Percentiles rank a stretch among this genome's conserved stretches.
Evolutionary conservation across 805 yeast species (phyloP).

Genomic region (Pichia ethanolica): DNA sequence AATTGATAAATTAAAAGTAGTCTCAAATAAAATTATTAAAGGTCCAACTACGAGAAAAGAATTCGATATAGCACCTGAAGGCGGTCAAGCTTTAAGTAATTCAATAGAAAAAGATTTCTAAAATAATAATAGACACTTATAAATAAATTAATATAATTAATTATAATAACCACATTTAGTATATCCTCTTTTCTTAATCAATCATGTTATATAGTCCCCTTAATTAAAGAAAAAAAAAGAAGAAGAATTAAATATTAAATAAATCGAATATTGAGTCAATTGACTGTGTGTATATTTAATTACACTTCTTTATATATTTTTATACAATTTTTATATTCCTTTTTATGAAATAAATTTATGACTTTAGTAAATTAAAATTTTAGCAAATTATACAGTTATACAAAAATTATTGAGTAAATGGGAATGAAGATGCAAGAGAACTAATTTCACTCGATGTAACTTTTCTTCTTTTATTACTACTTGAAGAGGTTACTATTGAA

Average conservation of each 20-base stretch:
- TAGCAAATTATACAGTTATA: neutral
- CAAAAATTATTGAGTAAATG: constrained; percentile 4
- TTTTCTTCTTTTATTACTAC: neutral
- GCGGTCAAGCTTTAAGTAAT: constrained; percentile 9
- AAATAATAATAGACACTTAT: neutral
- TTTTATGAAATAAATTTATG: neutral
- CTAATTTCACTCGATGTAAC: constrained; percentile 6
- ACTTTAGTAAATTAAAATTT: neutral
- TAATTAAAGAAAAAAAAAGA: neutral
- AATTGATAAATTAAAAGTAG: constrained; percentile 57
- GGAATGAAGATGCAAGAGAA: constrained; percentile 9
- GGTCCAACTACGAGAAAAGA: constrained; percentile 26
- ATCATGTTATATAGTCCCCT: constrained; percentile 1
- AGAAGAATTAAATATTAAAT: too few relatives aligned
- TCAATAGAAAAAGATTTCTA: neutral
- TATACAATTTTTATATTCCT: too few relatives aligned
- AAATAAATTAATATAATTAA: too few relatives aligned
- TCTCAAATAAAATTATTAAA: constrained; percentile 71
- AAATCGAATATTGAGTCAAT: too few relatives aligned
- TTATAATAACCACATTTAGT: neutral
- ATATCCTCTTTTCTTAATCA: neutral
- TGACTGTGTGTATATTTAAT: too few relatives aligned
- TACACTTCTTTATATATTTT: too few relatives aligned
- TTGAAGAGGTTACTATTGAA: neutral
- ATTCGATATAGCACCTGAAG: constrained; percentile 30